A percentile compares a stretch with the other conserved stretches of the same genome.
phyloP scores from a whole-genome alignment of 2,329 filamentous ascomycete genomes.

The Neocucurbitaria cava region DNA sequence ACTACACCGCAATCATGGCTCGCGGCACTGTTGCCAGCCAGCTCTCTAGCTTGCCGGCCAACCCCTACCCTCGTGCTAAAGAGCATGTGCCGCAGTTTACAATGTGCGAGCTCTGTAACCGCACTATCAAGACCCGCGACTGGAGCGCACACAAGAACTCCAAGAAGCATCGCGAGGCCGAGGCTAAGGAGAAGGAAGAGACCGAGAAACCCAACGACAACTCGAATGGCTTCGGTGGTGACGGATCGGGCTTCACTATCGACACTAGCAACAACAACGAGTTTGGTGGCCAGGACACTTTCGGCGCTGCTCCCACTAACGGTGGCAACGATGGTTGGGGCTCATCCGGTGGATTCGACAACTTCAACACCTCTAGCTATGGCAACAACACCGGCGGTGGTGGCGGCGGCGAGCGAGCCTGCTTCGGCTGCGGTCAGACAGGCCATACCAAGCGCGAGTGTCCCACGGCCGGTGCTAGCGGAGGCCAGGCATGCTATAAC shows the following conservation, averaged over 20 bases:
- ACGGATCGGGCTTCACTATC: conserved; percentile 10
- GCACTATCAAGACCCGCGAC: conserved; percentile 37
- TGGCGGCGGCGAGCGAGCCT: conserved; percentile 27
- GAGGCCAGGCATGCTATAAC: conserved; percentile 15
- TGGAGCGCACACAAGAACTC: conserved; percentile 41
- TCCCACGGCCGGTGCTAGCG: conserved; percentile 15
- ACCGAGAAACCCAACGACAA: conserved; percentile 6
- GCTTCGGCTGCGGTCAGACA: conserved; percentile 32
- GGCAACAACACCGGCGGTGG: conserved; percentile 11
- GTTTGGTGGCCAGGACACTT: conserved; percentile 42
- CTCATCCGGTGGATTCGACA: conserved; percentile 17
- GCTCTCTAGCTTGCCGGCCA: conserved; percentile 14
- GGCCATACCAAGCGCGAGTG: conserved; percentile 39
- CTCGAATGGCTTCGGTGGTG: conserved; percentile 8
- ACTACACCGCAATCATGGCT: conserved; percentile 11
- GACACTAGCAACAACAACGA: conserved; percentile 4
- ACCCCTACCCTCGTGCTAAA: conserved; percentile 35
- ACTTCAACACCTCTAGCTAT: conserved; percentile 3
- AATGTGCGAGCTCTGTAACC: conserved; percentile 43
- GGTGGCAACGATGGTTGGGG: conserved; percentile 55
- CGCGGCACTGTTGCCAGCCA: conserved; percentile 6
- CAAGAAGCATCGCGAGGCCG: conserved; percentile 39
- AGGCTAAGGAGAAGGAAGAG: conserved; percentile 28
- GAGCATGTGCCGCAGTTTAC: conserved; percentile 24
- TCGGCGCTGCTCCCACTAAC: conserved; percentile 47